Percentiles rank a stretch among this genome's conserved stretches.
phyloP scores from a whole-genome alignment of 2,329 filamentous ascomycete genomes.

The Cercospora zeae-maydis region DNA sequence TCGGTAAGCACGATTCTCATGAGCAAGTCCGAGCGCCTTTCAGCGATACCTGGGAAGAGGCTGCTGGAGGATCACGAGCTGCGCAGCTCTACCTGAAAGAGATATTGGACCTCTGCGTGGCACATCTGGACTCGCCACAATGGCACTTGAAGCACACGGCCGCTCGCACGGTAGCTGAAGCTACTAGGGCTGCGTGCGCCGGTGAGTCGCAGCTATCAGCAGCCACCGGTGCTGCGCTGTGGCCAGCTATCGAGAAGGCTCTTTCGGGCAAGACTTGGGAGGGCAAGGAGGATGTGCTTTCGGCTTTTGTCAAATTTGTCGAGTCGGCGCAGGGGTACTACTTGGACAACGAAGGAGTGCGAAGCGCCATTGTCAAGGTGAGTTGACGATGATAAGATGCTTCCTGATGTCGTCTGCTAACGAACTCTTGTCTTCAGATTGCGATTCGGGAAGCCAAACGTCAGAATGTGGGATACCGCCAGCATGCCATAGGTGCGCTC shows the following conservation, averaged over 20 bases:
- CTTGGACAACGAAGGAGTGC: slow-evolving; percentile 56
- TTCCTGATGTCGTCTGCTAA: slow-evolving; percentile 4
- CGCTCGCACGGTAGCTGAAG: slow-evolving; percentile 73
- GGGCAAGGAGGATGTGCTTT: slow-evolving; percentile 81
- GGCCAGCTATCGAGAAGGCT: slow-evolving; percentile 79
- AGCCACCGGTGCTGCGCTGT: slow-evolving; percentile 50
- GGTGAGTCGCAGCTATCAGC: slow-evolving; percentile 55
- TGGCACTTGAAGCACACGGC: slow-evolving; percentile 91
- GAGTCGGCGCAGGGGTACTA: slow-evolving; percentile 59
- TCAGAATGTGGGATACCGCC: slow-evolving; percentile 80
- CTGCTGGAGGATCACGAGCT: slow-evolving; percentile 78
- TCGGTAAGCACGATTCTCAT: slow-evolving; percentile 81
- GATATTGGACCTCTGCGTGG: slow-evolving; percentile 66
- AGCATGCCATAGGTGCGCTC: slow-evolving; percentile 67
- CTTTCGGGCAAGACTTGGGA: slow-evolving; percentile 86
- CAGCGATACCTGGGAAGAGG: slow-evolving; percentile 81
- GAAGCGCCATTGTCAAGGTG: slow-evolving; percentile 64
- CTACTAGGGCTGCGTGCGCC: slow-evolving; percentile 58
- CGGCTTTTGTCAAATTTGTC: slow-evolving; percentile 74
- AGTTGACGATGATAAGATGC: slow-evolving; percentile 18
- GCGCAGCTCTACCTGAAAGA: slow-evolving; percentile 81
- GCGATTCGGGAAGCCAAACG: slow-evolving; percentile 82
- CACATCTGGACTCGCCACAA: slow-evolving; percentile 71
- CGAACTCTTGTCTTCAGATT: slow-evolving; percentile 52
- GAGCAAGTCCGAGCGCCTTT: slow-evolving; percentile 77